Evolutionary conservation across 345 rosid genomes (phyloP), one percentile per base, ranked within the genome.

Genomic region (Ailanthus altissimus): DNA sequence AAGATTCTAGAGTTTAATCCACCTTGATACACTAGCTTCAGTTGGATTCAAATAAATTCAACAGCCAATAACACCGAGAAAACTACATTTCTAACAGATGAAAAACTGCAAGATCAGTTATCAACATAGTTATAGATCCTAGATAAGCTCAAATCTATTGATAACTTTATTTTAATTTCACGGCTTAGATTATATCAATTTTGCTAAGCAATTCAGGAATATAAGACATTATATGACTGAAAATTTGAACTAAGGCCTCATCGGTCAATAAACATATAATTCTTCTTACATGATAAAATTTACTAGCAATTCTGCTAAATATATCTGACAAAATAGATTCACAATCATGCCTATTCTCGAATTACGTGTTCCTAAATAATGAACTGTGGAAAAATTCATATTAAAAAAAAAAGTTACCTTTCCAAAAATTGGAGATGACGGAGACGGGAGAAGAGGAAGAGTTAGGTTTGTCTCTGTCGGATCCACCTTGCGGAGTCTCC

Each of bases 361-460:
- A 53, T 26, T 1, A 38, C 32, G 16, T 15, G 45, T 12, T 16
- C 21, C 56, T 46, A 6, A 26, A 59, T 25, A 12, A 58, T 32
- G 20, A 18, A 15, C 2, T 18, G 18, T 6, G 2, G 14, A 53
- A 53, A n/a, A 53, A 53, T 50, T 50, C 8, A 21, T 10, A 59
- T 7, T 8, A 54, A 15, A 5, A 28, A 0, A 38, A 9, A 45
- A 73, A 11, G 20, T 51, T 80, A 93, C 99, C 99, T 96, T 85
- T 90, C 99, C 99, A 96, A 89, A 92, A 96, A 86, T 83, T 88
- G 78, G 94, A 83, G 82, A 93, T 90, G 73, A 87, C 85, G 43
- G 94, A 81, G 83, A 89, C 75, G 46, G 98, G 97, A 83, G 98
- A 93, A 63, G 96, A 64, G 64, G 91, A 79, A 65, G 89, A 83